Evolutionary conservation across 2,329 filamentous ascomycete genomes (phyloP).

Genomic region (Talaromyces sp.): DNA sequence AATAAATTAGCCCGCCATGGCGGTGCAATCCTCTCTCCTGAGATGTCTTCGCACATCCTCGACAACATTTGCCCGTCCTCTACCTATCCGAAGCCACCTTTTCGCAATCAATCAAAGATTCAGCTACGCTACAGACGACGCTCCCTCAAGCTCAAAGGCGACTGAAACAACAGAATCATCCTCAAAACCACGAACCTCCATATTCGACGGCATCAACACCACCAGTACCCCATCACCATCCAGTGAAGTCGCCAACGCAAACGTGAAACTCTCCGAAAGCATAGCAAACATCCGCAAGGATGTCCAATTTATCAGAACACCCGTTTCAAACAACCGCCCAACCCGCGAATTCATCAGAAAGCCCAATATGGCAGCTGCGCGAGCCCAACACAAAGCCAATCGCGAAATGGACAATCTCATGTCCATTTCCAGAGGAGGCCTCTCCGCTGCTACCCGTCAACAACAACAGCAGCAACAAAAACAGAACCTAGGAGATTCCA

Average conservation of each 20-base stretch:
- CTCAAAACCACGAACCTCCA: background rate
- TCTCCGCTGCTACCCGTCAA: background rate
- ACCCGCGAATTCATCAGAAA: background rate
- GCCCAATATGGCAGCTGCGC: background rate
- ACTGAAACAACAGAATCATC: background rate
- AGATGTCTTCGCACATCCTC: constrained; percentile 13
- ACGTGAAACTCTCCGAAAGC: background rate
- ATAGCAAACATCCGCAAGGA: background rate
- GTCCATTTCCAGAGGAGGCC: background rate
- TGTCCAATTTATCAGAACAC: background rate
- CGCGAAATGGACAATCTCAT: background rate
- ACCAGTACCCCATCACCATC: background rate
- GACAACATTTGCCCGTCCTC: background rate
- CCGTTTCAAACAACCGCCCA: background rate
- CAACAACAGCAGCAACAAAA: background rate
- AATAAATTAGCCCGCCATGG: constrained; percentile 13
- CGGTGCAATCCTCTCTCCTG: constrained; percentile 12
- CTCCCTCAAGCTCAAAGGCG: background rate
- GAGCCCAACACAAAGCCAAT: background rate
- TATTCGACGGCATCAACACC: constrained; percentile 5
- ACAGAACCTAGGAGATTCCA: background rate
- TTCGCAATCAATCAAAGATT: background rate
- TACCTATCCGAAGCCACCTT: background rate
- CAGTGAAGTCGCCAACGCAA: background rate
- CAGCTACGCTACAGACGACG: background rate